Percentiles rank a stretch among this genome's conserved stretches.
Conservation (phyloP, 2,329 filamentous ascomycete species). For the Stagonosporopsis rhizophila region DNA sequence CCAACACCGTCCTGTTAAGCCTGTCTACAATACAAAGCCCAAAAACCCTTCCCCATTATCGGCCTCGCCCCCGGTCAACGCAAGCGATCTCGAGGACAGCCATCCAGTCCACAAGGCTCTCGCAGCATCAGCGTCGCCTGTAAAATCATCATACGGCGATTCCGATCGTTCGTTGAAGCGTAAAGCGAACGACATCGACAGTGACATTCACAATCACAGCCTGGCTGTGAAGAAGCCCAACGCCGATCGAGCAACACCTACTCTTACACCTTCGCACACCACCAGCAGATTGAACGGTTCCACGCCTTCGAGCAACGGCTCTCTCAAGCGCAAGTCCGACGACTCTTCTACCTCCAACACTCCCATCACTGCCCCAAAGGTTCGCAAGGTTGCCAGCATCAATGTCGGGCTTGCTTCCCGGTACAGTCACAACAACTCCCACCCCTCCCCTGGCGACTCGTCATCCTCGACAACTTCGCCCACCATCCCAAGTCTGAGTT, state of each 20-base stretch:
- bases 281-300: slow-evolving; percentile 40
- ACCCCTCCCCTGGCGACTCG: slow-evolving; percentile 44
- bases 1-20: slow-evolving; percentile 40
- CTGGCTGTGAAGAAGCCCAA: slow-evolving; percentile 44
- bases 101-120: slow-evolving; percentile 50
- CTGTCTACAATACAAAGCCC: slow-evolving; percentile 58
- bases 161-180: slow-evolving; percentile 48
- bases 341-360: slow-evolving; percentile 45
- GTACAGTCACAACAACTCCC: slow-evolving; percentile 42
- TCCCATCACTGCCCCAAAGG: slow-evolving; percentile 35
- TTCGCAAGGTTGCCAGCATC: slow-evolving; percentile 45
- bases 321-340: slow-evolving; percentile 56
- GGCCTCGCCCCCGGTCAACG: slow-evolving; percentile 67
- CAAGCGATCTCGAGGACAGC: slow-evolving; percentile 62
- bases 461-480: slow-evolving; percentile 46
- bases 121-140: slow-evolving; percentile 44
- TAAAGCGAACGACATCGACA: slow-evolving; percentile 52
- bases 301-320: slow-evolving; percentile 39
- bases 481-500: slow-evolving; percentile 47
- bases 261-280: slow-evolving; percentile 39
- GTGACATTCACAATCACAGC: slow-evolving; percentile 47
- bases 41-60: slow-evolving; percentile 68
- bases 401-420: slow-evolving; percentile 46
- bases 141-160: slow-evolving; percentile 41
- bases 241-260: slow-evolving; percentile 37